Evolutionary conservation across 164 flowering plant species (phyloP).

Genomic region (Macadamia tetraphylla): DNA sequence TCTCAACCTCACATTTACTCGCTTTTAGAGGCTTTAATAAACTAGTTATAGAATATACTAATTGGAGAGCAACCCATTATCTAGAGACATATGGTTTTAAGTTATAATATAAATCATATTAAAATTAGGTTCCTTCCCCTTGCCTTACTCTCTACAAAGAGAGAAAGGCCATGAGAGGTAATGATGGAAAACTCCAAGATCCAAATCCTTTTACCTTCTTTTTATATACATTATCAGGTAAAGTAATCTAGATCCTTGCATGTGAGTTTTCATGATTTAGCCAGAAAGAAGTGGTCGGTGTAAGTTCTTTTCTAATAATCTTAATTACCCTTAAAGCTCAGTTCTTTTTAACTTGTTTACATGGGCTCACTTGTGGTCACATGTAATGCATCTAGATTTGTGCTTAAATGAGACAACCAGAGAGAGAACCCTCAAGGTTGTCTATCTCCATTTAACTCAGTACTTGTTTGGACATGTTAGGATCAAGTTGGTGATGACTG

Average conservation of each 20-base stretch:
- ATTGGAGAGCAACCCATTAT: not conserved
- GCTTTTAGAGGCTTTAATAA: conserved; percentile 6
- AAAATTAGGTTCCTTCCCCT: not conserved
- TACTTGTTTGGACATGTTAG: not conserved
- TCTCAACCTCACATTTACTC: conserved; percentile 11
- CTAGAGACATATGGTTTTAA: conserved; percentile 2
- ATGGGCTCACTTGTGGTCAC: conserved; percentile 11
- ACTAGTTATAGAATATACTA: conserved; percentile 15
- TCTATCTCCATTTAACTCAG: not conserved
- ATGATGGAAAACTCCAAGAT: conserved; percentile 30
- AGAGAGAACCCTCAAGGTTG: not conserved
- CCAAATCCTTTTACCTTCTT: conserved; percentile 8
- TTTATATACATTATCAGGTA: conserved; percentile 8
- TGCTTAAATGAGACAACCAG: conserved; percentile 18
- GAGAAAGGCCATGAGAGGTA: conserved; percentile 23
- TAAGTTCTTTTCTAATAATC: not conserved
- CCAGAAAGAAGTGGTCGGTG: conserved; percentile 6
- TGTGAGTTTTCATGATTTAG: conserved; percentile 29
- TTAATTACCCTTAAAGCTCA: conserved; percentile 10
- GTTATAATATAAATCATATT: not conserved
- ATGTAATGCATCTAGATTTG: conserved; percentile 26
- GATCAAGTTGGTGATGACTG: not conserved
- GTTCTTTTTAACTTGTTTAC: not conserved
- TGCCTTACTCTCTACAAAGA: conserved; percentile 2
- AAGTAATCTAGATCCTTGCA: conserved; percentile 19